These are phyloP conservation scores for Centaurea solstitialis DNA, from an alignment of 129 eudicot species.

Conservation along the genomic window DNA sequence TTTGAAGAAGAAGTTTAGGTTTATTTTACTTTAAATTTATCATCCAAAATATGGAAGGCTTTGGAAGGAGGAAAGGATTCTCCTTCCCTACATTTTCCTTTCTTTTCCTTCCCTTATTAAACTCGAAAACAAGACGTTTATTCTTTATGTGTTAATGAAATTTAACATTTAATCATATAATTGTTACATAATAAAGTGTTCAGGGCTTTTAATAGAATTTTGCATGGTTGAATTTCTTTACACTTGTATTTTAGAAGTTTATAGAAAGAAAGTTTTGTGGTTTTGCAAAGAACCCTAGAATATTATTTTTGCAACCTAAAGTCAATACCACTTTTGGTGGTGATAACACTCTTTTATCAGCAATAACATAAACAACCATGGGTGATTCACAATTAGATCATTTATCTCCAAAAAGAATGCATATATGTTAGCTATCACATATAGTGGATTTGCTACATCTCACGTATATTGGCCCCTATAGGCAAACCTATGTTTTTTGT, in stretches of 20 bases:
- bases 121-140: too few relatives aligned
- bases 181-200: not conserved
- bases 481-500: too few relatives aligned
- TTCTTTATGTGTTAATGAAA: too few relatives aligned
- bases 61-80: too few relatives aligned
- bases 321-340: not conserved
- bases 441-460: not conserved
- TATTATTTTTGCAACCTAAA: not conserved
- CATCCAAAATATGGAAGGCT: too few relatives aligned
- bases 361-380: not conserved
- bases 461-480: not conserved
- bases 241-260: not conserved
- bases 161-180: not conserved
- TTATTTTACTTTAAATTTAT: too few relatives aligned
- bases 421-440: not conserved
- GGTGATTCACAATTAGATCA: not conserved
- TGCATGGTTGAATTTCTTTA: not conserved
- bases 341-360: not conserved
- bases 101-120: too few relatives aligned
- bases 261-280: not conserved
- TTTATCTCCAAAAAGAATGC: not conserved
- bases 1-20: too few relatives aligned
- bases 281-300: not conserved
- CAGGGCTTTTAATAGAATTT: not conserved
- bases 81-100: too few relatives aligned